Percentiles rank a stretch among this genome's conserved stretches.
Conservation (phyloP, 1,284 basidiomycete species). For the Xanthoconium separans region DNA sequence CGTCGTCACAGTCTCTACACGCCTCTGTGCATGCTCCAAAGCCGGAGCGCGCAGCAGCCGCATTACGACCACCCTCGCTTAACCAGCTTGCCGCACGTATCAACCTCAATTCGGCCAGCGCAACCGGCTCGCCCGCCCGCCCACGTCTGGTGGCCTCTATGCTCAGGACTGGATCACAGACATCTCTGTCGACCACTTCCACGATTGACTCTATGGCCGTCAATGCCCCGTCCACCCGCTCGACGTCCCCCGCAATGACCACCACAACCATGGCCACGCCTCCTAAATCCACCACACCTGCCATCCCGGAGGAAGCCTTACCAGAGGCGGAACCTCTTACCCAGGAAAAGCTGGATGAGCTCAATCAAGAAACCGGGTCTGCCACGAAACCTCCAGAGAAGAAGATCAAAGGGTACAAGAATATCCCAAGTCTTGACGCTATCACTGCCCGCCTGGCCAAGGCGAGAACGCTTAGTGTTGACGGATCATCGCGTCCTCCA, state of each 20-base stretch:
- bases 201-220: constrained; percentile 64
- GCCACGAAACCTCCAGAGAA: constrained; percentile 32
- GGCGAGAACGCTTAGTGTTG: constrained; percentile 64
- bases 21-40: constrained; percentile 40
- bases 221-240: constrained; percentile 61
- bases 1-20: constrained; percentile 28
- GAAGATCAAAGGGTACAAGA: constrained; percentile 75
- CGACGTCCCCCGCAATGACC: constrained; percentile 34
- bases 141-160: constrained; percentile 73
- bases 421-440: constrained; percentile 78
- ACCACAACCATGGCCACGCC: constrained; percentile 44
- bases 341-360: constrained; percentile 56
- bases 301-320: constrained; percentile 37
- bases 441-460: constrained; percentile 75
- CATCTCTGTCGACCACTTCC: constrained; percentile 51
- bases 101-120: constrained; percentile 42
- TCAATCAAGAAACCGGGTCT: constrained; percentile 48
- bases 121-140: constrained; percentile 40
- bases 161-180: constrained; percentile 62
- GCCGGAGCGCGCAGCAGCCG: constrained; percentile 36
- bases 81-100: constrained; percentile 79
- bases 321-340: constrained; percentile 54
- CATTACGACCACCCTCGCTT: constrained; percentile 62
- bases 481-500: constrained; percentile 69
- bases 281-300: constrained; percentile 44